Conservation (phyloP, 2,329 filamentous ascomycete genomes). For the Balansia obtecta region DNA sequence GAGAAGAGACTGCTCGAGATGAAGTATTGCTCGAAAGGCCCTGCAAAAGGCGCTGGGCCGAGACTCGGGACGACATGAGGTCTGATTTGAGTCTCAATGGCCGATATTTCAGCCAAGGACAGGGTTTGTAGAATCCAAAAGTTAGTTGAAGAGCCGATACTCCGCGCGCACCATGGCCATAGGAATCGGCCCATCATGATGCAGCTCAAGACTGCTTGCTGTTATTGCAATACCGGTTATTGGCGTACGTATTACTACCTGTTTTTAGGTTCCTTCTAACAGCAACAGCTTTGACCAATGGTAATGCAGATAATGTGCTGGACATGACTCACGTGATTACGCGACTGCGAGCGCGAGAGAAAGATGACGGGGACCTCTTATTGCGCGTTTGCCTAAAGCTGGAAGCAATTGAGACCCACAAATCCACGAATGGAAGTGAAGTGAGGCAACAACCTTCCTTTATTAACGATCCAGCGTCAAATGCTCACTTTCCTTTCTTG, state of each 20-base stretch:
- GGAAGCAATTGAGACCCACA: constrained; percentile 7
- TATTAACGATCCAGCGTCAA: no score
- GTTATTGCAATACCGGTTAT: no score
- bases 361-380: not conserved
- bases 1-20: constrained; percentile 17
- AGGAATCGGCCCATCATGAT: constrained; percentile 6
- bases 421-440: constrained; percentile 1
- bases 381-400: constrained; percentile 20
- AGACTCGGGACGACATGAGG: constrained; percentile 20
- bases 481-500: no score
- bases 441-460: not conserved
- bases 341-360: constrained; percentile 13
- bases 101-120: not conserved
- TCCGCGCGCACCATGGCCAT: not conserved
- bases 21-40: constrained; percentile 14
- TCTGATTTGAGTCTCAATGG: not conserved
- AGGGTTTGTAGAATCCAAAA: not conserved
- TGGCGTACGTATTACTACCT: not conserved
- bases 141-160: constrained; percentile 1
- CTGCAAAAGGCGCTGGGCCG: constrained; percentile 18
- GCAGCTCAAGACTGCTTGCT: not conserved
- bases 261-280: constrained; percentile 8
- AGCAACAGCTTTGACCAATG: constrained; percentile 13
- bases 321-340: constrained; percentile 17
- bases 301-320: constrained; percentile 11